Evolutionary conservation across 1,284 basidiomycete species (phyloP).

Genomic region (Tilletiopsis washingtonensis): DNA sequence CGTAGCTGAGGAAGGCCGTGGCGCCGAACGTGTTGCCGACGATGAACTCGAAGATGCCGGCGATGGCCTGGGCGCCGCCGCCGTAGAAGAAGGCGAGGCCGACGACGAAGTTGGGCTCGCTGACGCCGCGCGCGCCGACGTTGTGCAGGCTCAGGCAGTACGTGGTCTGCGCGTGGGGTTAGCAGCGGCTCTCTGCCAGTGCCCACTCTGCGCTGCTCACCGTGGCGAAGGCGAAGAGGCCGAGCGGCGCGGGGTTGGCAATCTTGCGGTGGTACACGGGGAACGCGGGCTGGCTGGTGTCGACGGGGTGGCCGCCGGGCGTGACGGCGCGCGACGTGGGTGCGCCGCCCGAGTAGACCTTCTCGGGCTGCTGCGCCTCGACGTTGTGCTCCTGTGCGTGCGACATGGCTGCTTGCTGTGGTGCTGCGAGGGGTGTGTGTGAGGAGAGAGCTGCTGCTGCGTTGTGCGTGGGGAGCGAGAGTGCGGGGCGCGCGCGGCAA

Average conservation of each 20-base stretch:
- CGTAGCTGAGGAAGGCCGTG: conserved; percentile 53
- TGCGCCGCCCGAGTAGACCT: not conserved
- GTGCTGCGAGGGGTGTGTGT: not conserved
- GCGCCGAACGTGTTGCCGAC: conserved; percentile 59
- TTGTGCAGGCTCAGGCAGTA: conserved; percentile 52
- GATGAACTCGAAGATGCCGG: conserved; percentile 61
- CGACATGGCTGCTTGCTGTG: too few species aligned
- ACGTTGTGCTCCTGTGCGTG: too few species aligned
- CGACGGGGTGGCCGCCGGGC: conserved; percentile 50
- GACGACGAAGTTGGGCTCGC: conserved; percentile 28
- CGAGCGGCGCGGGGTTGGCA: conserved; percentile 55
- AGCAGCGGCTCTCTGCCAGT: too few species aligned
- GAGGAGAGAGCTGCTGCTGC: not conserved
- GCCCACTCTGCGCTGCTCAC: too few species aligned
- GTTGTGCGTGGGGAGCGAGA: too few species aligned
- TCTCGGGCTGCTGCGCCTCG: not conserved
- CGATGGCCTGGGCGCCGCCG: conserved; percentile 64
- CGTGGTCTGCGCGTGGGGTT: too few species aligned
- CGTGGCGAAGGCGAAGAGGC: conserved; percentile 48
- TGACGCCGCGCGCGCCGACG: conserved; percentile 36
- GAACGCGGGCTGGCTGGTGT: conserved; percentile 48
- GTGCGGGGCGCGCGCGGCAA: too few species aligned
- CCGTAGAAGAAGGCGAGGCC: conserved; percentile 51
- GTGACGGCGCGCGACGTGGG: conserved; percentile 35
- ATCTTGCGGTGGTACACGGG: conserved; percentile 39